A percentile compares a stretch with the other conserved stretches of the same genome.
phyloP scores from a whole-genome alignment of 768 basidiomycete genomes.

The Mycena kentingensis region DNA sequence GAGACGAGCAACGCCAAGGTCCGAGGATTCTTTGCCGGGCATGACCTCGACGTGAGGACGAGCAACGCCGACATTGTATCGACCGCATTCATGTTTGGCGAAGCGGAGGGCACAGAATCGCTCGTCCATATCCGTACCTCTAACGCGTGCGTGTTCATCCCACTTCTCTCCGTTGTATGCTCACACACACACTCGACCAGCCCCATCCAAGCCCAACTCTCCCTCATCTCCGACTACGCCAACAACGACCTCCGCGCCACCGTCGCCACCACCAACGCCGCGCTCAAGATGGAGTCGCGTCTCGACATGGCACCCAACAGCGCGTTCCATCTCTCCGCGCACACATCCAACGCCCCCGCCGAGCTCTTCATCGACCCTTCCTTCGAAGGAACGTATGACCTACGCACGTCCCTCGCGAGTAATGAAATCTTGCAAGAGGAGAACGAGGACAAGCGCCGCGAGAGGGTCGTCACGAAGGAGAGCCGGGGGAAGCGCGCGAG shows the following conservation, averaged over 20 bases:
- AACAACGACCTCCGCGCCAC: neutral
- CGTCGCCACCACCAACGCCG: slow-evolving; percentile 3
- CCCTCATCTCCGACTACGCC: neutral
- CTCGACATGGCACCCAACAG: neutral
- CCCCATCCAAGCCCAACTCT: neutral
- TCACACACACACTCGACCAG: neutral
- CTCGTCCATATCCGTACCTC: slow-evolving; percentile 10
- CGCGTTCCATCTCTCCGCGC: slow-evolving; percentile 11
- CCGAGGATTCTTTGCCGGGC: slow-evolving; percentile 7
- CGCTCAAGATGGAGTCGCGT: neutral
- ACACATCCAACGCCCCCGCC: slow-evolving; percentile 2
- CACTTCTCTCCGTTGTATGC: neutral
- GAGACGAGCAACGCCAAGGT: slow-evolving; percentile 10
- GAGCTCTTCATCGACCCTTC: neutral
- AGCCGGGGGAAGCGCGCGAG: neutral
- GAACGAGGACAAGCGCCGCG: neutral
- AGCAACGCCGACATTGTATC: slow-evolving; percentile 2
- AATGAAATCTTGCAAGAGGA: neutral
- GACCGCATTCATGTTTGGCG: slow-evolving; percentile 8
- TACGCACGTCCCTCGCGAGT: slow-evolving; percentile 2
- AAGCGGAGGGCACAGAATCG: slow-evolving; percentile 3
- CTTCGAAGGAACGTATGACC: slow-evolving; percentile 13
- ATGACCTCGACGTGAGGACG: neutral
- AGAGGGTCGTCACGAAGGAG: neutral
- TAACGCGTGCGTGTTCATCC: slow-evolving; percentile 8